Percentiles rank a stretch among this genome's conserved stretches.
Evolutionary conservation across 2,329 filamentous ascomycete species (phyloP).

Genomic region (Sphaerulina populicola): DNA sequence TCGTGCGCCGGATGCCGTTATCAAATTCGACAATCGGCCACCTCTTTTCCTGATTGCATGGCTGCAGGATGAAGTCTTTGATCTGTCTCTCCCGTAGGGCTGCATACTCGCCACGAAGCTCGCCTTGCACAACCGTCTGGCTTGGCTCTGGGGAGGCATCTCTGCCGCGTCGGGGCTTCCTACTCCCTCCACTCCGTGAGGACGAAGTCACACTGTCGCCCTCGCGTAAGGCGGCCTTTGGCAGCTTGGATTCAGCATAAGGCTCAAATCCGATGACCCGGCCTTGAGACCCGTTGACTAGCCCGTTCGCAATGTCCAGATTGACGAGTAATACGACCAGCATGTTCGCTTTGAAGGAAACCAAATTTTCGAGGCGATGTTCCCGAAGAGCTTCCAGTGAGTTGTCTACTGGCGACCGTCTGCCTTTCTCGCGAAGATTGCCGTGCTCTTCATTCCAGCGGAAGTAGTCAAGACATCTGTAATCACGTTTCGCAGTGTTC

Average conservation of each 20-base stretch:
- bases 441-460: conserved; percentile 15
- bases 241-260: conserved; percentile 13
- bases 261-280: conserved; percentile 36
- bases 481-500: conserved; percentile 16
- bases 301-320: conserved; percentile 36
- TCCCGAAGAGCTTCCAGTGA: conserved; percentile 27
- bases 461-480: conserved; percentile 39
- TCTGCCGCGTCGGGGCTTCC: conserved; percentile 6
- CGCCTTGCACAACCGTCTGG: conserved; percentile 4
- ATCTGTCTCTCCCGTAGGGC: conserved; percentile 12
- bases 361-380: conserved; percentile 40
- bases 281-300: conserved; percentile 46
- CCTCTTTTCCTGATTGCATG: conserved; percentile 14
- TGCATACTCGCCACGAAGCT: conserved; percentile 17
- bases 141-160: conserved; percentile 12
- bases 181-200: background rate
- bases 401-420: conserved; percentile 8
- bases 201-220: conserved; percentile 3
- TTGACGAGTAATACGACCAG: conserved; percentile 48
- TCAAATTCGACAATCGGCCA: conserved; percentile 48
- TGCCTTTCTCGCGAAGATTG: conserved; percentile 14
- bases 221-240: conserved; percentile 12
- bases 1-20: conserved; percentile 42
- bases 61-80: conserved; percentile 11
- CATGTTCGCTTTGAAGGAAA: conserved; percentile 46